Percentiles rank a stretch among this genome's conserved stretches.
These are phyloP conservation scores for Mucor mucedo DNA, from an alignment of 371 early-diverging fungal genomes.

Conservation along the genomic window DNA sequence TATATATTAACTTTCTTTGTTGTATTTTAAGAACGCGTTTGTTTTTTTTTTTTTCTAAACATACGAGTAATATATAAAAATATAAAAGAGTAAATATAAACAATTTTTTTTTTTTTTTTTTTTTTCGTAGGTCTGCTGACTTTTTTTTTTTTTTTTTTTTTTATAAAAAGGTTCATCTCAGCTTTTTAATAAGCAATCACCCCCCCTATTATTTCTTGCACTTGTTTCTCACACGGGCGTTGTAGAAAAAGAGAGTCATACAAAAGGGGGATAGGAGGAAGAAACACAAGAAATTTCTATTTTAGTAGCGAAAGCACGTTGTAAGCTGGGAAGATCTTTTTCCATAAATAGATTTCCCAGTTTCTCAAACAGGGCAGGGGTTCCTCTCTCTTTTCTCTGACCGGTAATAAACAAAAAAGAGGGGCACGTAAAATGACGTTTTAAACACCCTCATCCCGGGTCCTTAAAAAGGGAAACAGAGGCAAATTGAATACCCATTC, in stretches of 20 bases:
- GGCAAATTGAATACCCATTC: no score
- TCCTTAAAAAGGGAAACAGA: background rate
- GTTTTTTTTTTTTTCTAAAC: background rate
- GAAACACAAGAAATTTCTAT: background rate
- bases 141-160: constrained; percentile 18
- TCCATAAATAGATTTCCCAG: constrained; percentile 13
- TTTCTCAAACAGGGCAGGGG: no score
- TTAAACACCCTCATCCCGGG: background rate
- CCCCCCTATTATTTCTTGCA: no score
- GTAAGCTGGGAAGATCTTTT: constrained; percentile 15
- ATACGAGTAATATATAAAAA: constrained; percentile 1
- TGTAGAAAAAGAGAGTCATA: background rate
- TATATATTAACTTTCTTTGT: background rate
- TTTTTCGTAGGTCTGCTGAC: constrained; percentile 12
- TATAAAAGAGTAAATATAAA: background rate
- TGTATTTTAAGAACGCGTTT: background rate
- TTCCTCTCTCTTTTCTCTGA: background rate
- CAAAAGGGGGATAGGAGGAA: no score
- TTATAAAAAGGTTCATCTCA: background rate
- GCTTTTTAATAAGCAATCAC: no score
- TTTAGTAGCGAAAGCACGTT: constrained; percentile 16
- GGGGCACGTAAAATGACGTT: background rate
- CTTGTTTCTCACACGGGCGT: constrained; percentile 16
- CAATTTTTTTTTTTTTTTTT: background rate
- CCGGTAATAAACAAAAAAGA: no score